Evolutionary conservation across 2,329 filamentous ascomycete species (phyloP).

Genomic region (Paracoccidioides lutzii): DNA sequence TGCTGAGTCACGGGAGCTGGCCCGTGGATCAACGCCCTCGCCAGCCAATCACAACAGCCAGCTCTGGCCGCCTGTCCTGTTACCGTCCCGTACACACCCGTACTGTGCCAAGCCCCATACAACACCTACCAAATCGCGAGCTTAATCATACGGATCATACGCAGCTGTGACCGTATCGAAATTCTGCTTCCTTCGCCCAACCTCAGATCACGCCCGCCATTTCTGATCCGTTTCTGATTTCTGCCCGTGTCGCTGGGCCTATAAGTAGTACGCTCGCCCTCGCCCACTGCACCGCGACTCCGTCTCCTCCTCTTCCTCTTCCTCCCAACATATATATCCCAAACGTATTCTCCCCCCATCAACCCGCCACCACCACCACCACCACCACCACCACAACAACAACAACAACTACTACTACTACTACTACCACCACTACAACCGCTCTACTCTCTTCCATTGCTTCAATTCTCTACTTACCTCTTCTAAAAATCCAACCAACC

Average conservation of each 20-base stretch:
- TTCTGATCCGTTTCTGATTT: constrained; percentile 17
- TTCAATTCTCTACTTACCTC: constrained; percentile 14
- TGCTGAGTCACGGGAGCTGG: constrained; percentile 16
- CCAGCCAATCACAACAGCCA: constrained; percentile 26
- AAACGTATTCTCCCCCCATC: neutral
- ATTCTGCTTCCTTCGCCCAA: constrained; percentile 31
- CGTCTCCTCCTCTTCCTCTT: constrained; percentile 19
- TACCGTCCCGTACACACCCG: constrained; percentile 5
- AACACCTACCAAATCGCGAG: neutral
- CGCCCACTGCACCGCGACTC: constrained; percentile 23
- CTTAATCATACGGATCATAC: constrained; percentile 38
- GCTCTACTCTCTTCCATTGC: neutral
- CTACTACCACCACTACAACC: too few species aligned
- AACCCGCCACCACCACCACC: constrained; percentile 7
- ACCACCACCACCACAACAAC: constrained; percentile 5
- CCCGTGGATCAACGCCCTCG: constrained; percentile 10
- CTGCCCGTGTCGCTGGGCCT: constrained; percentile 11
- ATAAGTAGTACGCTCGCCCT: constrained; percentile 36
- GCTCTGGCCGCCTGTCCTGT: constrained; percentile 1
- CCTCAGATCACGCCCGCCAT: constrained; percentile 33
- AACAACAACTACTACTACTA: neutral
- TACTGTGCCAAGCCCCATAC: neutral
- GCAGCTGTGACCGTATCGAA: constrained; percentile 30
- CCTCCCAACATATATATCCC: constrained; percentile 16
- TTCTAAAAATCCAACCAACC: constrained; percentile 15